Evolutionary conservation across 164 flowering plant species (phyloP).

Genomic region (Brasenia schreberi): DNA sequence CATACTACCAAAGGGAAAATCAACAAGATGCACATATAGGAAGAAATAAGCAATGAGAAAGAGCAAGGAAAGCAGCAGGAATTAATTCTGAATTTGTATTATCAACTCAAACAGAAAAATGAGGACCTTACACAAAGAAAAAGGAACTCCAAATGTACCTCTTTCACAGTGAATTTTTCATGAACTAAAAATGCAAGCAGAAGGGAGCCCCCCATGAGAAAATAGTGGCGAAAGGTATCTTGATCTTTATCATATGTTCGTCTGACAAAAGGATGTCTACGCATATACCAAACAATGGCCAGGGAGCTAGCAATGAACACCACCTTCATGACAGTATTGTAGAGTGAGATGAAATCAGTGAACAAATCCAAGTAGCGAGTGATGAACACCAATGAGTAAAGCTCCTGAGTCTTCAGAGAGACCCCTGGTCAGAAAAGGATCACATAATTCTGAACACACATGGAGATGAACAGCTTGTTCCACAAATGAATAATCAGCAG

Average conservation of each 20-base stretch:
- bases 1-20: too few relatives aligned
- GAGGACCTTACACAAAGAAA: neutral
- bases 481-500: too few relatives aligned
- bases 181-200: slow-evolving; percentile 44
- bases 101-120: too few relatives aligned
- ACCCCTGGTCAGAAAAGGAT: slow-evolving; percentile 32
- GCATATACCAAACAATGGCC: slow-evolving; percentile 82
- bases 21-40: too few relatives aligned
- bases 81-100: too few relatives aligned
- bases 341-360: slow-evolving; percentile 61
- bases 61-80: neutral
- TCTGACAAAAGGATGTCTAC: slow-evolving; percentile 41
- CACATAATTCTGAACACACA: too few relatives aligned
- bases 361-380: slow-evolving; percentile 76
- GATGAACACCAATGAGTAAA: slow-evolving; percentile 67
- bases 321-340: slow-evolving; percentile 80
- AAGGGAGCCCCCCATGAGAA: slow-evolving; percentile 33
- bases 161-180: slow-evolving; percentile 61
- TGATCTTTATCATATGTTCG: slow-evolving; percentile 61
- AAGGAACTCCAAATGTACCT: slow-evolving; percentile 27
- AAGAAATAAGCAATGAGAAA: neutral
- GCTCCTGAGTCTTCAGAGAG: slow-evolving; percentile 89
- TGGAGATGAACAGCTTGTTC: too few relatives aligned
- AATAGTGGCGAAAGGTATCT: slow-evolving; percentile 73
- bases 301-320: slow-evolving; percentile 67